Conservation (phyloP, 768 basidiomycete species). For the Scleroderma bovista region DNA sequence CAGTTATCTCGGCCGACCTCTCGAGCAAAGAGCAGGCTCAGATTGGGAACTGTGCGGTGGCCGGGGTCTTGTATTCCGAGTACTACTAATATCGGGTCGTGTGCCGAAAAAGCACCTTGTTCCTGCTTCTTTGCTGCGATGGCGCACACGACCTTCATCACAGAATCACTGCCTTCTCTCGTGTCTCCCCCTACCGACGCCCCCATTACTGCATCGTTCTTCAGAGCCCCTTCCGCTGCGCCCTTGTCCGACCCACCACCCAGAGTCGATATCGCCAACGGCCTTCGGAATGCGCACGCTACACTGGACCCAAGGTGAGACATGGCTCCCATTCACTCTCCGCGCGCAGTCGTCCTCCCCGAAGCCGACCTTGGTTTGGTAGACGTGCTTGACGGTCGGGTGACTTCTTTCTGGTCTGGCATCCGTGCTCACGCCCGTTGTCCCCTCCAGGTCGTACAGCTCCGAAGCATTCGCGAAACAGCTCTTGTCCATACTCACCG, state of each 20-base stretch:
- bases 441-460: slow-evolving; percentile 55
- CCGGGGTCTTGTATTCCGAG: slow-evolving; percentile 1
- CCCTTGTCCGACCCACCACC: slow-evolving; percentile 32
- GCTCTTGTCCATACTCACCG: slow-evolving; percentile 50
- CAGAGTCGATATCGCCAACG: slow-evolving; percentile 49
- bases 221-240: slow-evolving; percentile 27
- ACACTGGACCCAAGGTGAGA: slow-evolving; percentile 70
- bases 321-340: slow-evolving; percentile 13
- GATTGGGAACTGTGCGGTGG: not conserved
- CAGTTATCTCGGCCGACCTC: no score
- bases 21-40: no score
- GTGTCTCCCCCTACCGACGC: not conserved
- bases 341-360: slow-evolving; percentile 3
- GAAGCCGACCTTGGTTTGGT: no score
- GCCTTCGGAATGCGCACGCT: slow-evolving; percentile 50
- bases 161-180: slow-evolving; percentile 5
- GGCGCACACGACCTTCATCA: slow-evolving; percentile 8
- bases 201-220: not conserved
- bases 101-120: slow-evolving; percentile 8
- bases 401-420: slow-evolving; percentile 15
- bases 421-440: slow-evolving; percentile 11
- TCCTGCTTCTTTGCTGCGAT: slow-evolving; percentile 3
- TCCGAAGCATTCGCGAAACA: slow-evolving; percentile 47
- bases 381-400: slow-evolving; percentile 34
- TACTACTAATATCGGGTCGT: slow-evolving; percentile 14